Evolutionary conservation across 1,284 basidiomycete genomes (phyloP), one percentile per base, ranked within the genome.

Genomic region (Somion occarium): DNA sequence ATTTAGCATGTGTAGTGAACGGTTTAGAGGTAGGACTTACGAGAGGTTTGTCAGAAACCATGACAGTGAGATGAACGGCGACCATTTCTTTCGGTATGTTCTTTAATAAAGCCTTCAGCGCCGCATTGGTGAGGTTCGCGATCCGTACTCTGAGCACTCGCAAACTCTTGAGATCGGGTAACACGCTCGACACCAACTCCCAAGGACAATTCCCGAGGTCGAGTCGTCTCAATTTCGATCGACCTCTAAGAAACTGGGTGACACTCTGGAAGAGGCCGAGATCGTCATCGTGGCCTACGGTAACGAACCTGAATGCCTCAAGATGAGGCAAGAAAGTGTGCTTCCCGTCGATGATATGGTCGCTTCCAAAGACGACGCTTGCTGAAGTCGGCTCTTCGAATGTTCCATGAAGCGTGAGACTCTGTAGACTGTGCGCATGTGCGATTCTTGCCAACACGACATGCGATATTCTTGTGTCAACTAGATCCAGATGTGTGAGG

Each of bases 141-240:
- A 84, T 81, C 38, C 74, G 67, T 24, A 82, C 76, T 30, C 80
- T 73, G 9, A 85, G 63, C 9, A 79, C 81, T 11, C 79, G 68
- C 49, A 85, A 62, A 13, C 72, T 71, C 1, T 58, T 65, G 22
- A 84, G 65, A 20, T 74, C 74, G 0, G 78, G 76, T 7, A 85
- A 63, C 12, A 84, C 64, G 15, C 65, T 66, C 11, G 71, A 66
- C 13, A 80, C 75, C 22, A 83, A 63, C 38, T 83, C 80, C 78
- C 79, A 84, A 1, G 82, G 81, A 60, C 83, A 85, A 54, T 65
- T 72, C 2, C 82, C 82, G 27, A 85, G 66, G 63, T 85, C 82
- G 19, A 86, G 67, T 38, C 78, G 65, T 43, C 81, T 61, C 34
- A 85, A 63, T 44, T 67, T 70, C 47, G 68, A 69, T 23, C 82